Conservation (phyloP, 1,284 basidiomycete species). For the Leccinum subrobustum region DNA sequence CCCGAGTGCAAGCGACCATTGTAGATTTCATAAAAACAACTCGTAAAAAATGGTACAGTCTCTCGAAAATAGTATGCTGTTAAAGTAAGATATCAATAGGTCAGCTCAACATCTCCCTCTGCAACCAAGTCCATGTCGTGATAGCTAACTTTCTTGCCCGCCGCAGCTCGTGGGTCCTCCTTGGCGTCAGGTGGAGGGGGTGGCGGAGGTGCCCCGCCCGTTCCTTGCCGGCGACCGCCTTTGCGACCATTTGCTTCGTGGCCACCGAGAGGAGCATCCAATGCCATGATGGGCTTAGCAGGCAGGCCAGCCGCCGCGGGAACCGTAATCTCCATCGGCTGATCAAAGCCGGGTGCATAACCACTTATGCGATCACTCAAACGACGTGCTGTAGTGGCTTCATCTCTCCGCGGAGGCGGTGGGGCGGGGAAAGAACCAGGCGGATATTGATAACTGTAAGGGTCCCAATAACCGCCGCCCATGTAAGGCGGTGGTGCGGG, state of each 20-base stretch:
- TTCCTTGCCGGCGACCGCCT: slow-evolving; percentile 36
- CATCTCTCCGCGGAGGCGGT: slow-evolving; percentile 52
- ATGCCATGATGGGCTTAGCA: slow-evolving; percentile 64
- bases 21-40: slow-evolving; percentile 31
- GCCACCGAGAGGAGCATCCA: slow-evolving; percentile 53
- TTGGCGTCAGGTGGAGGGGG: slow-evolving; percentile 83
- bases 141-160: slow-evolving; percentile 79
- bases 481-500: slow-evolving; percentile 47
- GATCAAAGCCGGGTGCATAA: slow-evolving; percentile 55
- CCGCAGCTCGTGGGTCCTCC: slow-evolving; percentile 82
- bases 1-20: slow-evolving; percentile 15
- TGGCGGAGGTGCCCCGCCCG: slow-evolving; percentile 49
- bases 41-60: slow-evolving; percentile 15
- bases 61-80: slow-evolving; percentile 23
- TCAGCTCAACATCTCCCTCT: slow-evolving; percentile 81
- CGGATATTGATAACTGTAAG: slow-evolving; percentile 44
- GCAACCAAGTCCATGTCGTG: slow-evolving; percentile 87
- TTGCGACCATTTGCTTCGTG: slow-evolving; percentile 40
- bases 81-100: slow-evolving; percentile 51
- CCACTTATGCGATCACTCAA: slow-evolving; percentile 77
- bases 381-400: slow-evolving; percentile 53
- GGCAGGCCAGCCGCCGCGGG: slow-evolving; percentile 71
- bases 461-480: slow-evolving; percentile 55
- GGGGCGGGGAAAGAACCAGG: slow-evolving; percentile 35
- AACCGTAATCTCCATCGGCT: slow-evolving; percentile 42